phyloP scores from a whole-genome alignment of 768 basidiomycete species.

The Lentinula raphanica region DNA sequence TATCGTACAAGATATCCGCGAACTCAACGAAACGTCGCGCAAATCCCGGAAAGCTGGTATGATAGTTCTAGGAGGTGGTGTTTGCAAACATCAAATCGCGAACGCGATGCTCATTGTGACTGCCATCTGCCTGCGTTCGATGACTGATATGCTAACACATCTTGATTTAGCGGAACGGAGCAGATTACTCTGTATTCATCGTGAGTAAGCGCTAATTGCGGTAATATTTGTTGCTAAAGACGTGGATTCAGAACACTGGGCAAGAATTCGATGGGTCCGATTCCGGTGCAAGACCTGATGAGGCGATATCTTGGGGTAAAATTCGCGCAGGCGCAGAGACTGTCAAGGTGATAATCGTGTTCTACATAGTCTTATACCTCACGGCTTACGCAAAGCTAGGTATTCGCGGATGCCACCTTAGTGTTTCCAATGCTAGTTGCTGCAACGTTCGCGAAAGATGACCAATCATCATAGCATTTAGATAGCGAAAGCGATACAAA shows the following conservation, averaged over 20 bases:
- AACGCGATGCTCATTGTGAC: constrained; percentile 98
- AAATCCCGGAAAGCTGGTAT: constrained; percentile 92
- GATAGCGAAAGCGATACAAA: background rate
- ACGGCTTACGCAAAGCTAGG: constrained; percentile 29
- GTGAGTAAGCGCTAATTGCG: constrained; percentile 34
- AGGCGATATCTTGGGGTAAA: constrained; percentile 98
- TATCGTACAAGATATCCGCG: constrained; percentile 91
- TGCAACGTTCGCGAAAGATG: constrained; percentile 76
- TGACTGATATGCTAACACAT: constrained; percentile 6
- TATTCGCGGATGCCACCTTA: constrained; percentile 94
- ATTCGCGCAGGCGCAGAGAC: constrained; percentile 81
- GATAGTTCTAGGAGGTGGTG: constrained; percentile 96
- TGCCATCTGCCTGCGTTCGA: constrained; percentile 5
- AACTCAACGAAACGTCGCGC: constrained; percentile 84
- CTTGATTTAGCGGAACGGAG: constrained; percentile 81
- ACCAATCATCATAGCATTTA: constrained; percentile 5
- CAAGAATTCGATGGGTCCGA: constrained; percentile 99
- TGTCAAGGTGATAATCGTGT: constrained; percentile 56
- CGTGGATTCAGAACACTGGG: constrained; percentile 74
- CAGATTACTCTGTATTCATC: constrained; percentile 95
- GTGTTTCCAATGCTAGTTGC: constrained; percentile 95
- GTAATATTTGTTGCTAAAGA: background rate
- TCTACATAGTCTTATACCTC: constrained; percentile 3
- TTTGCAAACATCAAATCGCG: constrained; percentile 99
- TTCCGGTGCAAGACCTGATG: constrained; percentile 94